Base-by-base conservation (phyloP, 2,329 filamentous ascomycete genomes). In the Scytalidium sp. region DNA sequence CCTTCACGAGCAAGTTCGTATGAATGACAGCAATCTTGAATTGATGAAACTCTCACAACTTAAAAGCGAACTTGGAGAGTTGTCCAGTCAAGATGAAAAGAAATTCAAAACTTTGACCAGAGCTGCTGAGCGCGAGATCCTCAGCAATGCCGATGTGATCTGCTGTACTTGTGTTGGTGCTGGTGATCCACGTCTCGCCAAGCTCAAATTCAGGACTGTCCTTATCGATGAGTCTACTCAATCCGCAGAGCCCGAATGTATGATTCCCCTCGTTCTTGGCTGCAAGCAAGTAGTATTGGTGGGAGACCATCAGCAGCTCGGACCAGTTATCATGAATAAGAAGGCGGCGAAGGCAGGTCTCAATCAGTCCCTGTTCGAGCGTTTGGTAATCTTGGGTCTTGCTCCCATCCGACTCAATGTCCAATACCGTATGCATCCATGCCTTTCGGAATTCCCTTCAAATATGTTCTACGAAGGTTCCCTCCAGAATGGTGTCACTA, bases 391-490 rank as follows among this genome's bases (percentile, higher is more conserved):
- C 62, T 80, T 97, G n/a, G 87, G 88, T 41, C 87, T 91, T 61
- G 85, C 87, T 36, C 94, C 94, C 7, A 97, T 97, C 59, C 88
- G 93, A 47, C 80, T 99, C 48, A 96, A 96, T 61, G 92, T 96
- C 32, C 94, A 99, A 68, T 99, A 99, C 68, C 93, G 94, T 65
- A 99, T 99, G 94, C 94, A 99, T 65, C 94, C 94, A 21, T 97
- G 93, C 65, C 79, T 99, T 40, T 97, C 94, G 1, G 88, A 96
- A 63, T 99, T 99, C 63, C 94, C 94, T 0, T 97, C 93, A 51
- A 97, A 97, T 73, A 97, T 99, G 94, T 99, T 99, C 70, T 99
- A 99, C 70, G 94, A 97, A 62, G 94, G 94, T 19, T 94, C 90
- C 49, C 79, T 99, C 49, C 94, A 99, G 70, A 99, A 99, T 60